These are phyloP conservation scores for Calonectria pseudoturangicola DNA, from an alignment of 2,329 filamentous ascomycete species.

Conservation along the genomic window DNA sequence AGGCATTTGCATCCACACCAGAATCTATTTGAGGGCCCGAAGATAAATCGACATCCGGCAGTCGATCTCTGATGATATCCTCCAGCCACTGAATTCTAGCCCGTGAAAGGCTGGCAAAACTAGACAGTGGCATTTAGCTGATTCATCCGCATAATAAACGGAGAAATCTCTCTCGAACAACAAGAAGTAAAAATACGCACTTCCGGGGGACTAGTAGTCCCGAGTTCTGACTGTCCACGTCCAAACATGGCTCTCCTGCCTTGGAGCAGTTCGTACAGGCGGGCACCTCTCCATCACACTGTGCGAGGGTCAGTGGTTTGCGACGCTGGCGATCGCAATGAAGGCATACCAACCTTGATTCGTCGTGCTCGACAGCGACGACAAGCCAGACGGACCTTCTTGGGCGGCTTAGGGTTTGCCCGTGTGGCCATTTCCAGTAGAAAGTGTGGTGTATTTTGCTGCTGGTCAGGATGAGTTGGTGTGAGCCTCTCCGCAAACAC, in stretches of 20 bases:
- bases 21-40: constrained; percentile 34
- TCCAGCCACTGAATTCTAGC: constrained; percentile 44
- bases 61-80: constrained; percentile 36
- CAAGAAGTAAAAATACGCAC: constrained; percentile 40
- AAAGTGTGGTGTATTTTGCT: background rate
- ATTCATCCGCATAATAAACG: background rate
- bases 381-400: constrained; percentile 63
- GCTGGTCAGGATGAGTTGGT: constrained; percentile 1
- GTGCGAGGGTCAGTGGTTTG: background rate
- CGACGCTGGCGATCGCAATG: background rate
- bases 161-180: background rate
- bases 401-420: constrained; percentile 42
- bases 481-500: background rate
- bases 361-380: constrained; percentile 60
- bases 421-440: constrained; percentile 32
- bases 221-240: constrained; percentile 62
- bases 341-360: constrained; percentile 56
- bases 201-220: constrained; percentile 59
- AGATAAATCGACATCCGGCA: constrained; percentile 37
- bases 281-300: constrained; percentile 62
- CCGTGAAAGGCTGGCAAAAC: constrained; percentile 36
- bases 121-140: background rate
- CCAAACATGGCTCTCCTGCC: constrained; percentile 58
- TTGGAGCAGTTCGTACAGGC: constrained; percentile 62
- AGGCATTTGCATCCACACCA: constrained; percentile 17